Evolutionary conservation across 371 early-diverging fungal genomes (phyloP).

Genomic region (Mortierella sp.): DNA sequence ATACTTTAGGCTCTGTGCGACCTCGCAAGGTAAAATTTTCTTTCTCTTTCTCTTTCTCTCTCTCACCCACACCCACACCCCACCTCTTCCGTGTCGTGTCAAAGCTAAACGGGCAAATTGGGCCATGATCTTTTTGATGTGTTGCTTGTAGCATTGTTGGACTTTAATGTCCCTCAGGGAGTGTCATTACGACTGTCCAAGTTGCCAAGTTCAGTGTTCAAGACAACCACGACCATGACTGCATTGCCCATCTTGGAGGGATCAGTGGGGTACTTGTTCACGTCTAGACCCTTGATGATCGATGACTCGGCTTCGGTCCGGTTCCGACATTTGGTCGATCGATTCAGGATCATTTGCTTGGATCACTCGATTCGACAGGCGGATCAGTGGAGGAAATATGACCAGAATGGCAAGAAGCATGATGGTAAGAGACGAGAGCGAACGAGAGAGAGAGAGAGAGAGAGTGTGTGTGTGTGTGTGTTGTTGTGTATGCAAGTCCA

Average conservation of each 20-base stretch:
- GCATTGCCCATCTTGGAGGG: slow-evolving; percentile 75
- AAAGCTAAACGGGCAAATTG: too few relatives aligned
- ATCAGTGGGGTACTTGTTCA: slow-evolving; percentile 85
- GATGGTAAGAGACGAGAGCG: slow-evolving; percentile 15
- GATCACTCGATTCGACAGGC: slow-evolving; percentile 47
- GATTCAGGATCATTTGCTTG: slow-evolving; percentile 61
- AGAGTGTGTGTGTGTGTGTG: too few relatives aligned
- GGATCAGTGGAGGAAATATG: slow-evolving; percentile 44
- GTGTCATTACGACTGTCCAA: slow-evolving; percentile 78
- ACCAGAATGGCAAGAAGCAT: slow-evolving; percentile 32
- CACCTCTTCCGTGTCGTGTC: too few relatives aligned
- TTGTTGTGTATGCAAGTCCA: too few relatives aligned
- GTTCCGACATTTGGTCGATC: slow-evolving; percentile 68
- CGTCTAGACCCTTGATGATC: slow-evolving; percentile 74
- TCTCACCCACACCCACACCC: too few relatives aligned
- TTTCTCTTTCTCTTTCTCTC: background rate
- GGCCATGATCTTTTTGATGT: too few relatives aligned
- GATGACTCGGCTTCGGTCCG: slow-evolving; percentile 70
- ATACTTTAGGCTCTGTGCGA: slow-evolving; percentile 79
- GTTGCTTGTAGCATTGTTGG: slow-evolving; percentile 64
- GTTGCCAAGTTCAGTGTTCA: slow-evolving; percentile 78
- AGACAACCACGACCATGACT: slow-evolving; percentile 80
- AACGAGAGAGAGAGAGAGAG: too few relatives aligned
- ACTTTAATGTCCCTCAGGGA: slow-evolving; percentile 82
- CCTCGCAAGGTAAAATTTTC: slow-evolving; percentile 63